Base-by-base conservation (phyloP, 495 filamentous ascomycete species). In the Stereocaulon alpinum region DNA sequence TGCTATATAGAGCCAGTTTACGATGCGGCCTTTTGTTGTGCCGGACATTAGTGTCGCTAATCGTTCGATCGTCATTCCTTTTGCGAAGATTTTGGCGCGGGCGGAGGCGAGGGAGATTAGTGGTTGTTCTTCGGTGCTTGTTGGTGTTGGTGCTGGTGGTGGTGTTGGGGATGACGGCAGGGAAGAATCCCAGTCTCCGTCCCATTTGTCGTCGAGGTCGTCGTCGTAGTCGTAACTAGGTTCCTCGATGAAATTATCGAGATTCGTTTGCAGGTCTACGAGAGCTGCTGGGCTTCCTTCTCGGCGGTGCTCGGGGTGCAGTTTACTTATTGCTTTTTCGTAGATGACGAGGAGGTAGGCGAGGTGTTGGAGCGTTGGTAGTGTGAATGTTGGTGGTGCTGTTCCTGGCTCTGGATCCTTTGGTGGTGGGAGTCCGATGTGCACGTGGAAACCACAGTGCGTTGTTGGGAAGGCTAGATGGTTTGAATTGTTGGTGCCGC, bases 321-420 rank as follows among this genome's bases (percentile, higher is more conserved):
- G 64, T 0, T 20, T 29, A 50, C 34, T 44, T 34, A 66, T 58
- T 24, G 47, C 37, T 27, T 50, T 27, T 41, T 68, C 58, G 55
- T 68, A 66, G 4, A 66, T 63, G 1, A 66, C 55, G 3, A 59
- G 40, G 2, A 68, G 57, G 59, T 68, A 68, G 2, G 66, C 66
- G 0, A 68, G 61, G 40, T 68, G 66, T 24, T 68, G 58, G 10
- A 66, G 56, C 1, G 60, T 61, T n/a, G 64, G n/a, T 15, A 68
- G 29, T 11, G 58, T 40, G 40, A 64, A 60, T 3, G 51, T 58
- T 2, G 60, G 60, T 14, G 45, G 52, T 40, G 58, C 40, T 18
- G 15, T 52, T 9, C 24, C 27, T 1, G 43, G 18, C 5, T 11
- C 7, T 1, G 15, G 37, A 7, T 41, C 49, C 4, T 6, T 4